Evolutionary conservation across 2,329 filamentous ascomycete species (phyloP), one percentile per base, ranked within the genome.

Genomic region (Torrubiella hemipterigena): DNA sequence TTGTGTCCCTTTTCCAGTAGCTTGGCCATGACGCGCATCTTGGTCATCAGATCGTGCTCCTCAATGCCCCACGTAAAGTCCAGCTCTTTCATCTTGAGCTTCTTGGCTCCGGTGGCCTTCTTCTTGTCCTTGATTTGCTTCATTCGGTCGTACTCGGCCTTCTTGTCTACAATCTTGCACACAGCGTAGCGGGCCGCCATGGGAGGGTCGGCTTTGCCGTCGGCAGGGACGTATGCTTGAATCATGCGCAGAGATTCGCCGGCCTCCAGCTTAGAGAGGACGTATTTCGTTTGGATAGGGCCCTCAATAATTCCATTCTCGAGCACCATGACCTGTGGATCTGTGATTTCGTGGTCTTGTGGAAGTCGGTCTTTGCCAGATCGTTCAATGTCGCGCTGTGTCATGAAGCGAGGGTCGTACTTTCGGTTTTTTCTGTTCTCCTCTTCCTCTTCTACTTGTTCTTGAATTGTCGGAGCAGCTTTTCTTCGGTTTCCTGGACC

Each of bases 21-120:
- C 32, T 59, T 65, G 38, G 57, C 57, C 45, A 89, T 52, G 57
- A 75, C 73, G 46, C 69, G 69, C 52, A 91, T 51, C 48, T 78
- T 72, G 51, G 82, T 77, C n/a, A 58, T 58, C 31, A 94, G 53
- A 59, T 95, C 87, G 49, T 89, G 71, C 10, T 55, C 49, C 38
- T 76, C 77, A 46, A 93, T 93, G 20, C 79, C 77, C 87, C 87
- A 96, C 53, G 85, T 89, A 44, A 96, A 45, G 58, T 95, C 87
- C n/a, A 95, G 54, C 49, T 79, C 78, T 59, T 95, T 95, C 12
- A 55, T 49, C 41, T 62, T 65, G 21, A 58, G 37, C 41, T 54
- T 51, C 38, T 57, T 47, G 43, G 44, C 42, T 36, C 59, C 56
- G 27, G 61, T 59, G 41, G 49, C 61, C 43, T 56, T 54, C 38